Conservation (phyloP, 169 alveolate genomes). For the Cyclospora cayetanensis region DNA sequence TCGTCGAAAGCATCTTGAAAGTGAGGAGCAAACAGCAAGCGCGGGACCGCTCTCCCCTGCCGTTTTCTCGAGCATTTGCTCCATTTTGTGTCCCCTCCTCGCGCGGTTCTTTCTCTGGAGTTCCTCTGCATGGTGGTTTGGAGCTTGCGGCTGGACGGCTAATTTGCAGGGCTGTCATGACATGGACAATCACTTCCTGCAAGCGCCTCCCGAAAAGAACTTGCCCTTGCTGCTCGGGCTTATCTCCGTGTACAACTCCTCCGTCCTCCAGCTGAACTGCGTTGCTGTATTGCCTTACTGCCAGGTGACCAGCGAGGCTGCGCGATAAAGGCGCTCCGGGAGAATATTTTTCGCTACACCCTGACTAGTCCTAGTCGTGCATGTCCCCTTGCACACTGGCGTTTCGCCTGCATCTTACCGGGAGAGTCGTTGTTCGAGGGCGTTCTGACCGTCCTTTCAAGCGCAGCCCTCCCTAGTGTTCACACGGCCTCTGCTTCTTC, state of each 20-base stretch:
- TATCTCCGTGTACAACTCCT: conserved; percentile 94
- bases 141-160: neutral
- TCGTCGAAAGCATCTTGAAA: conserved; percentile 87
- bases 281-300: conserved; percentile 98
- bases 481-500: neutral
- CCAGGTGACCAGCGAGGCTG: conserved; percentile 88
- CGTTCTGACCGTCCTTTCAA: no score
- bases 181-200: conserved; percentile 92
- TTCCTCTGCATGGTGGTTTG: neutral
- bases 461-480: neutral
- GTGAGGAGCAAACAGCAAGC: conserved; percentile 19
- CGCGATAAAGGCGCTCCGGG: no score
- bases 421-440: no score
- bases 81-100: neutral
- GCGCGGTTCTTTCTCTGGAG: neutral
- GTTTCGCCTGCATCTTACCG: no score
- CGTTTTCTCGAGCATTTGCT: neutral
- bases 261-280: conserved; percentile 87
- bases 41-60: neutral
- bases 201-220: conserved; percentile 85
- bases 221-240: conserved; percentile 96
- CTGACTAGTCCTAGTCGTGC: no score
- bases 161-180: conserved; percentile 79
- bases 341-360: no score
- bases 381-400: no score